Percentiles rank a stretch among this genome's conserved stretches.
phyloP scores from a whole-genome alignment of 305 asterid species.

The Fraxinus ornus region DNA sequence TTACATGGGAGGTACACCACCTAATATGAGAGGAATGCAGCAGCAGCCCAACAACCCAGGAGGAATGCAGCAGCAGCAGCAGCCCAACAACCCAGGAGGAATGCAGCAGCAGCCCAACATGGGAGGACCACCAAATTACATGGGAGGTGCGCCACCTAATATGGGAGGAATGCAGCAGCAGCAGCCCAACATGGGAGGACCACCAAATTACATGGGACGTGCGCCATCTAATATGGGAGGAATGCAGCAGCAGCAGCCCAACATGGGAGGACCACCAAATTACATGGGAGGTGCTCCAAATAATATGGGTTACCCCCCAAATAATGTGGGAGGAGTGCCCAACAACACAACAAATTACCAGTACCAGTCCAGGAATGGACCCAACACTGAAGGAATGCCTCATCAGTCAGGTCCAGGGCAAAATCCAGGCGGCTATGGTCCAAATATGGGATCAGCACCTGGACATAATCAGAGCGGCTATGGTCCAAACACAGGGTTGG shows the following conservation, averaged over 20 bases:
- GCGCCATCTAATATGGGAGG: neutral
- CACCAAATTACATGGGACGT: neutral
- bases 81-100: conserved; percentile 26
- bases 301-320: neutral
- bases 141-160: conserved; percentile 13
- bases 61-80: conserved; percentile 18
- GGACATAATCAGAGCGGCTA: conserved; percentile 27
- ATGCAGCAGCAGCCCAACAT: neutral
- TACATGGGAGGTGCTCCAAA: neutral
- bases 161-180: conserved; percentile 16
- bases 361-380: conserved; percentile 44
- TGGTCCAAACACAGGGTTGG: conserved; percentile 29
- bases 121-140: neutral
- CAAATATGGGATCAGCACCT: conserved; percentile 24
- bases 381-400: conserved; percentile 39
- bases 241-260: neutral
- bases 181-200: neutral
- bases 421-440: conserved; percentile 31
- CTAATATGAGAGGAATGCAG: conserved; percentile 16
- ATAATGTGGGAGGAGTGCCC: conserved; percentile 31
- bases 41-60: conserved; percentile 21
- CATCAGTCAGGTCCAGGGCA: conserved; percentile 64
- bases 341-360: conserved; percentile 36
- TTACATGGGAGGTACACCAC: conserved; percentile 1
- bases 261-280: neutral